A percentile compares a stretch with the other conserved stretches of the same genome.
Conservation (phyloP, 2,329 filamentous ascomycete species). For the Diaporthe caulivora region DNA sequence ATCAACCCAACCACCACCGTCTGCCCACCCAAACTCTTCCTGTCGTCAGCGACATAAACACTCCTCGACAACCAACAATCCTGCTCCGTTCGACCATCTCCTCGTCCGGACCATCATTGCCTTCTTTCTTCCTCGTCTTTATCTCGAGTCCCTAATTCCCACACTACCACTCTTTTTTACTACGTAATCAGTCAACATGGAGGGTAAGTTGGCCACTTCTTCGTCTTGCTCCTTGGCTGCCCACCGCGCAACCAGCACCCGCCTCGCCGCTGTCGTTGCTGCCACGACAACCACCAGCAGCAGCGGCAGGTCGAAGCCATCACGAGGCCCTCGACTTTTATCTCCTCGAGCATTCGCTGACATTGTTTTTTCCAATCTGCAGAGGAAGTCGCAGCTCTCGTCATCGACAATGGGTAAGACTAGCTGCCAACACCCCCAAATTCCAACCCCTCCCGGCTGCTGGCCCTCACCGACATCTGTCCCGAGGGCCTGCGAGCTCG, state of each 20-base stretch:
- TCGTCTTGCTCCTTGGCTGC: conserved; percentile 44
- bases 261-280: conserved; percentile 35
- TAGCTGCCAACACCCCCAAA: conserved; percentile 46
- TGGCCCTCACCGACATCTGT: conserved; percentile 52
- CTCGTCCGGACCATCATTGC: conserved; percentile 43
- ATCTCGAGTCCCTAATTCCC: conserved; percentile 46
- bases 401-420: conserved; percentile 99
- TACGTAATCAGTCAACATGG: conserved; percentile 67
- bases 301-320: conserved; percentile 31
- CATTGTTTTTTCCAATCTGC: conserved; percentile 55
- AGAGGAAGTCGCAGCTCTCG: conserved; percentile 99
- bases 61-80: conserved; percentile 35
- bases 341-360: conserved; percentile 54
- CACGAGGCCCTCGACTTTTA: conserved; percentile 28
- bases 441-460: conserved; percentile 39
- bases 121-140: conserved; percentile 45
- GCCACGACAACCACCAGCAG: conserved; percentile 5
- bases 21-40: conserved; percentile 36
- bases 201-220: conserved; percentile 59
- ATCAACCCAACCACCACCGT: conserved; percentile 39
- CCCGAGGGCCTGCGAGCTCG: conserved; percentile 29
- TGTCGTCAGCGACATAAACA: conserved; percentile 37
- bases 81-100: conserved; percentile 38
- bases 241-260: conserved; percentile 34
- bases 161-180: conserved; percentile 42